Conservation (phyloP, 2,329 filamentous ascomycete genomes). For the Pyricularia sp. region DNA sequence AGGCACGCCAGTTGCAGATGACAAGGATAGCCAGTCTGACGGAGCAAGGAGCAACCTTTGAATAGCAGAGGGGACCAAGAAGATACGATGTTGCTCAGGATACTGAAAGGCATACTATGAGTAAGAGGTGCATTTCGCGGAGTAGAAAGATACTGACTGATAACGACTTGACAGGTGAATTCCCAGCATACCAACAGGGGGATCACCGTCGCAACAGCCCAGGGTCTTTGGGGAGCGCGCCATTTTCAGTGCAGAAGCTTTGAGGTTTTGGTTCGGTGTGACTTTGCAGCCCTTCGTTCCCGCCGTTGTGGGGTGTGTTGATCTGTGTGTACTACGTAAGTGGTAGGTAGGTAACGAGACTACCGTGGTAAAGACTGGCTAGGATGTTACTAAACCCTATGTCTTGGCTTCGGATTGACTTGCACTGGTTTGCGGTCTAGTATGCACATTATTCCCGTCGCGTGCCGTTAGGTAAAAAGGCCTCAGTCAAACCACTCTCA, state of each 20-base stretch:
- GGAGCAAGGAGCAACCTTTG: background rate
- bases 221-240: background rate
- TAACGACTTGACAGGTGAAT: background rate
- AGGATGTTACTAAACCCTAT: background rate
- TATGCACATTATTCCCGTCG: background rate
- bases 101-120: background rate
- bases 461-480: background rate
- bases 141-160: background rate
- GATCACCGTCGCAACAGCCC: background rate
- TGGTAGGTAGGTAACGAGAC: background rate
- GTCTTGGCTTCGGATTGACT: background rate
- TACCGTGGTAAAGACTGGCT: background rate
- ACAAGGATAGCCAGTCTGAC: background rate
- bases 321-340: background rate
- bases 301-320: background rate
- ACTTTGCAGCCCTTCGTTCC: background rate
- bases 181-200: background rate
- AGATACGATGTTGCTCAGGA: background rate
- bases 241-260: background rate
- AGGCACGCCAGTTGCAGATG: background rate
- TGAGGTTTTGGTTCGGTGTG: background rate
- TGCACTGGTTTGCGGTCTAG: background rate
- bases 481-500: background rate
- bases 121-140: background rate
- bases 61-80: background rate